A percentile compares a stretch with the other conserved stretches of the same genome.
These are phyloP conservation scores for Arabidopsis lyrata DNA, from an alignment of 441 rosid species.

Conservation along the genomic window DNA sequence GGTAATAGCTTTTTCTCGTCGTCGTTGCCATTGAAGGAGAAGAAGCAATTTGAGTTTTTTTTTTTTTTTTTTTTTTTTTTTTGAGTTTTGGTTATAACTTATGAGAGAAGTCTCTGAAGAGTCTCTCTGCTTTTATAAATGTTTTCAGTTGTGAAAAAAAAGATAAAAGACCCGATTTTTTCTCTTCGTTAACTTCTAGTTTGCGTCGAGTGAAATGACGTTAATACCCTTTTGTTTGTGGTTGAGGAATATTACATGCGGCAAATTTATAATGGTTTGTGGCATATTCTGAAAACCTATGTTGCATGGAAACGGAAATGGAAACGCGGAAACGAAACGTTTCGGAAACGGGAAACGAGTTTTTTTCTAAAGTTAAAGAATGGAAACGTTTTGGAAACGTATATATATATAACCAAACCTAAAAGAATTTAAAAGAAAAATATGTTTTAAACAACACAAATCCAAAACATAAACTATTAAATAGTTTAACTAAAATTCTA, in stretches of 20 bases:
- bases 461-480: no score
- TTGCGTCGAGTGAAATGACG: neutral
- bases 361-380: no score
- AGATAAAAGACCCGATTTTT: constrained; percentile 24
- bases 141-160: neutral
- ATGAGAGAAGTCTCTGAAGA: constrained; percentile 24
- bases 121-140: constrained; percentile 33
- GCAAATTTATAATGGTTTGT: constrained; percentile 4
- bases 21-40: constrained; percentile 57
- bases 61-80: neutral
- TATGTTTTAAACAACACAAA: no score
- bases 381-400: no score
- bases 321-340: no score
- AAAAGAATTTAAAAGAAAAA: no score
- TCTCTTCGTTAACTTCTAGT: constrained; percentile 2
- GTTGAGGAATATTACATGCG: constrained; percentile 3
- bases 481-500: no score
- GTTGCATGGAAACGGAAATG: no score
- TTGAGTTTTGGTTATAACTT: neutral
- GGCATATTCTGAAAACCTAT: constrained; percentile 15
- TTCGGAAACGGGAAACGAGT: no score
- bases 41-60: neutral
- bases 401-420: no score
- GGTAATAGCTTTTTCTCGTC: constrained; percentile 56
- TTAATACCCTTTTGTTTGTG: constrained; percentile 9